phyloP scores from a whole-genome alignment of 441 rosid species.

The Pelargonium cotyledonis region DNA sequence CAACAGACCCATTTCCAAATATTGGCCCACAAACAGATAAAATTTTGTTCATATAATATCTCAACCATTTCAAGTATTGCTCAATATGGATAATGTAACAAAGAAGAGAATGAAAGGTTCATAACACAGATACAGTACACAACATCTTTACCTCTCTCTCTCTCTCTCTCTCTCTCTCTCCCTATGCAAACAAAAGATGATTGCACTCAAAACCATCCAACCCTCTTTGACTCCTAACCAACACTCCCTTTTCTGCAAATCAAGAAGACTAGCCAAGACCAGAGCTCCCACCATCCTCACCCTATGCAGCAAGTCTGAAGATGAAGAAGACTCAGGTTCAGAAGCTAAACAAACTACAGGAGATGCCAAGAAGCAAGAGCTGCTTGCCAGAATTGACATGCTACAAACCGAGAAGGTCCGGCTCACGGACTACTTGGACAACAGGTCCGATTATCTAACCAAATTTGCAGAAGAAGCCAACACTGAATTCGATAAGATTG shows the following conservation, averaged over 20 bases:
- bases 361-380: conserved; percentile 65
- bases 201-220: conserved; percentile 47
- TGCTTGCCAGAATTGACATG: conserved; percentile 81
- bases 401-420: conserved; percentile 77
- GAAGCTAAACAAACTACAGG: conserved; percentile 50
- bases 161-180: background rate
- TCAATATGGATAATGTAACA: conserved; percentile 4
- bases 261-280: conserved; percentile 27
- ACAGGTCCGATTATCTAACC: conserved; percentile 63
- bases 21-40: no score
- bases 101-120: background rate
- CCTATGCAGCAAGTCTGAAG: conserved; percentile 43
- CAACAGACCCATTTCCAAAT: no score
- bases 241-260: conserved; percentile 29
- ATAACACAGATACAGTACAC: background rate
- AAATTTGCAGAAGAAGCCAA: conserved; percentile 81
- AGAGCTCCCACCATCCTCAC: conserved; percentile 24
- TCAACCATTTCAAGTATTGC: background rate
- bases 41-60: no score
- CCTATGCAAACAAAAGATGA: conserved; percentile 33
- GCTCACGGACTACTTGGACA: conserved; percentile 72
- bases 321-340: conserved; percentile 26
- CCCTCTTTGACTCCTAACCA: conserved; percentile 36
- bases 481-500: conserved; percentile 70
- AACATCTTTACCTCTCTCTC: background rate